A percentile compares a stretch with the other conserved stretches of the same genome.
Conservation (phyloP, 2,329 filamentous ascomycete species). For the Nectriaceae sp. region DNA sequence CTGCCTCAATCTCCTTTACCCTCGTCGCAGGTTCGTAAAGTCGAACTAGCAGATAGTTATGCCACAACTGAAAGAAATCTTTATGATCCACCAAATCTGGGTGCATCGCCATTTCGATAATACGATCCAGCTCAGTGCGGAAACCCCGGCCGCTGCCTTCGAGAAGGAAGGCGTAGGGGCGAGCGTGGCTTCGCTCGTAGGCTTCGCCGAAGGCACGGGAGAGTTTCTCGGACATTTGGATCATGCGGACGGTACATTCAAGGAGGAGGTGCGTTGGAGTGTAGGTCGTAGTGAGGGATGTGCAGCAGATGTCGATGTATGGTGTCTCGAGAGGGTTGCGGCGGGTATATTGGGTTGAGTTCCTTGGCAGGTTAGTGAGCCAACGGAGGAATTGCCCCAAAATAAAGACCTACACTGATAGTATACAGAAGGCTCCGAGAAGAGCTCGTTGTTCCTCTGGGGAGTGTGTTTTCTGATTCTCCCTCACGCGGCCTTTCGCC, state of each 20-base stretch:
- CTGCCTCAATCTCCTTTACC: conserved; percentile 26
- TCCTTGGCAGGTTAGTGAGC: conserved; percentile 24
- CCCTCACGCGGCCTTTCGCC: conserved; percentile 4
- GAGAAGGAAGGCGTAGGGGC: conserved; percentile 34
- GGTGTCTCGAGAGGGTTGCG: conserved; percentile 33
- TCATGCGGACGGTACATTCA: conserved; percentile 37
- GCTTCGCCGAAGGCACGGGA: conserved; percentile 34
- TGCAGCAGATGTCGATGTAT: conserved; percentile 37
- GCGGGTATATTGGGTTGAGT: conserved; percentile 40
- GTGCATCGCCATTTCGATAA: conserved; percentile 31
- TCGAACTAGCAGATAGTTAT: conserved; percentile 39
- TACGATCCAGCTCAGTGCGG: conserved; percentile 33
- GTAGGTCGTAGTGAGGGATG: conserved; percentile 28
- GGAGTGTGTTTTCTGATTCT: conserved; percentile 25
- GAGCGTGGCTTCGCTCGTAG: conserved; percentile 27
- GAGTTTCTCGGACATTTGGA: conserved; percentile 38
- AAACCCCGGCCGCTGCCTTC: conserved; percentile 35
- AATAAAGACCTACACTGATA: conserved; percentile 41
- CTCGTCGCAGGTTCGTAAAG: conserved; percentile 42
- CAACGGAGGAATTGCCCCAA: too few species aligned
- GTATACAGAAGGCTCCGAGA: conserved; percentile 41
- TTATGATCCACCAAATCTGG: conserved; percentile 7
- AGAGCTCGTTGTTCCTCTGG: conserved; percentile 41
- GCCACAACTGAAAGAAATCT: conserved; percentile 30
- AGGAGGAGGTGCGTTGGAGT: conserved; percentile 34